These are phyloP conservation scores for Chalaropsis thielavioides DNA, from an alignment of 2,329 filamentous ascomycete genomes.

Conservation along the genomic window DNA sequence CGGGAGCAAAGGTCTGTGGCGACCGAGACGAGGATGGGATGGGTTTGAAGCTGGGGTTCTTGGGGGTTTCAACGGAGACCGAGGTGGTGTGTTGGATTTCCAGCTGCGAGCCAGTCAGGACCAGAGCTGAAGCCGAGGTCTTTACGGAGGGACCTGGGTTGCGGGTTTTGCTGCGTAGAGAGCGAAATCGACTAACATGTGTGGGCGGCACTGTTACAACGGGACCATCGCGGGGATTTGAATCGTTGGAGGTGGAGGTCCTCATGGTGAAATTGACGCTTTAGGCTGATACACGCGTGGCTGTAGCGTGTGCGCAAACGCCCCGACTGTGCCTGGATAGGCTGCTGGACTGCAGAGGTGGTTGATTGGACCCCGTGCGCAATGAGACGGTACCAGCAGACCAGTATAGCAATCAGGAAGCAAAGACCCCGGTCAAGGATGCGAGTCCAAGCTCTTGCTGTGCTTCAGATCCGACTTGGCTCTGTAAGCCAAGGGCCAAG, in stretches of 20 bases:
- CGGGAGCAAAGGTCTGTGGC: not conserved
- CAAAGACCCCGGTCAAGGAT: not conserved
- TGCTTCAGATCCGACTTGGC: not conserved
- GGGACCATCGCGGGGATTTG: not conserved
- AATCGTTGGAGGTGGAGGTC: not conserved
- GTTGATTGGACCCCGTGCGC: not conserved
- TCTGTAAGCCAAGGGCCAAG: not conserved
- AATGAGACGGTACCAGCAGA: not conserved
- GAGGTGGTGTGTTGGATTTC: slow-evolving; percentile 16
- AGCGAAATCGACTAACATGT: slow-evolving; percentile 8
- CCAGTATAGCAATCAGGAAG: not conserved
- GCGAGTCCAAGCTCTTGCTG: not conserved
- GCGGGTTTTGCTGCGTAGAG: slow-evolving; percentile 6
- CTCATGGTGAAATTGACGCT: not conserved
- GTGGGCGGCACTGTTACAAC: slow-evolving; percentile 6
- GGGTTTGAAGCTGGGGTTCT: not conserved
- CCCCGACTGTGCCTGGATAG: not conserved
- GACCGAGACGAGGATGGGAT: not conserved
- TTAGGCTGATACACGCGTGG: not conserved
- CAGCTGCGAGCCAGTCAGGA: not conserved
- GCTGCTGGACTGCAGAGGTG: not conserved
- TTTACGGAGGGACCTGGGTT: slow-evolving; percentile 3
- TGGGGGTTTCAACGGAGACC: slow-evolving; percentile 3
- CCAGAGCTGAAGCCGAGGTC: not conserved
- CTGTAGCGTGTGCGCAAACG: not conserved